phyloP scores from a whole-genome alignment of 495 filamentous ascomycete species.

The Xylaria venustula region DNA sequence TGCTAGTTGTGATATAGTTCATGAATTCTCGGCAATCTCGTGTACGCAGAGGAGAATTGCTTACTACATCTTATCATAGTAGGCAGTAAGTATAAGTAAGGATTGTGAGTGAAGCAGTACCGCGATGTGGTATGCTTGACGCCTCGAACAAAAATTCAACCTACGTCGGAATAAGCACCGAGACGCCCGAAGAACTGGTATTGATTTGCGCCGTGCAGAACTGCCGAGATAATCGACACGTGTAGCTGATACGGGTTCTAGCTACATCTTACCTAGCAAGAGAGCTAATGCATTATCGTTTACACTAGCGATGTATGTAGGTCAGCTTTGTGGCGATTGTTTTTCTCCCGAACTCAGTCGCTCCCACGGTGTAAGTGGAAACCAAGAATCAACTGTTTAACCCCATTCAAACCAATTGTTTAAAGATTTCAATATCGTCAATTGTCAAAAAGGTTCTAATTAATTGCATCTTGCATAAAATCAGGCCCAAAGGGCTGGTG shows the following conservation, averaged over 20 bases:
- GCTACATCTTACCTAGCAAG: background rate
- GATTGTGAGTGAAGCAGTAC: no score
- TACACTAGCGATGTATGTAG: background rate
- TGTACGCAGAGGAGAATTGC: background rate
- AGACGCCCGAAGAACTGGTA: background rate
- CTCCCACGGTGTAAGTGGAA: no score
- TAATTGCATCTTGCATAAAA: no score
- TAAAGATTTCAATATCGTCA: no score
- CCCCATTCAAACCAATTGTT: no score
- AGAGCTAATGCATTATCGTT: background rate
- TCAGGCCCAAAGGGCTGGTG: no score
- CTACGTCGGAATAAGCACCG: no score
- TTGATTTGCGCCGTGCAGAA: background rate
- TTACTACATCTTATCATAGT: background rate
- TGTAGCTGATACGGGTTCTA: background rate
- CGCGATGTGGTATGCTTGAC: background rate
- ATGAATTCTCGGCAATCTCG: background rate
- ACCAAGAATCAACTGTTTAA: no score
- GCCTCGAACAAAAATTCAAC: background rate
- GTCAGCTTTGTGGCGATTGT: background rate
- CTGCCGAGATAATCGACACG: conserved; percentile 4
- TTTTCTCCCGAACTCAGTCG: background rate
- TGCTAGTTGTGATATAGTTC: background rate
- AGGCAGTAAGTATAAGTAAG: no score
- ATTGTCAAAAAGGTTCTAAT: no score